phyloP scores from a whole-genome alignment of 176 grass and related monocot species.

The Urochloa ruziziensis region DNA sequence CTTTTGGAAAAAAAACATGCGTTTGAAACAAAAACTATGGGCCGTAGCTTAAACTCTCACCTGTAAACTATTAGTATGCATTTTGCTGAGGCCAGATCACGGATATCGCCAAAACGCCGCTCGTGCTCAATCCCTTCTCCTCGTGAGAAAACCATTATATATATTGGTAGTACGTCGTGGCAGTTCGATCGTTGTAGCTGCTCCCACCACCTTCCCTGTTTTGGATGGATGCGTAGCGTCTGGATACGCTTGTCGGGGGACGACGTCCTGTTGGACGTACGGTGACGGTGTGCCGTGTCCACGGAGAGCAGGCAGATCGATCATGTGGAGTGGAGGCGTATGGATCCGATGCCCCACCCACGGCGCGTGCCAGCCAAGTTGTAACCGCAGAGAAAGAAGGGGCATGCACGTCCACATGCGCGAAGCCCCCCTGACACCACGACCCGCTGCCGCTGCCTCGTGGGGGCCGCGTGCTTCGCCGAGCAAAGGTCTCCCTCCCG shows the following conservation, averaged over 20 bases:
- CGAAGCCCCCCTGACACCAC: neutral
- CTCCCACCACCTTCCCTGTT: neutral
- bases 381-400: neutral
- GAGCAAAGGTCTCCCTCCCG: neutral
- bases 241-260: neutral
- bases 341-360: constrained; percentile 4
- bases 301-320: neutral
- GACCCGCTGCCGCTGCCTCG: neutral
- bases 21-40: too few relatives aligned
- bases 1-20: too few relatives aligned
- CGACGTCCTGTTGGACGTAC: neutral
- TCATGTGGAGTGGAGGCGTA: neutral
- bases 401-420: neutral
- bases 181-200: neutral
- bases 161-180: neutral
- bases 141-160: neutral
- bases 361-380: neutral
- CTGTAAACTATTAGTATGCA: too few relatives aligned
- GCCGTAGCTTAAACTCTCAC: too few relatives aligned
- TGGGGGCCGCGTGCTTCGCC: neutral
- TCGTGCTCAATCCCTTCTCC: neutral
- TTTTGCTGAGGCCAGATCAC: too few relatives aligned
- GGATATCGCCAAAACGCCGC: neutral
- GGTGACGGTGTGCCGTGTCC: neutral
- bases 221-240: neutral